Conservation (phyloP, 441 rosid species). For the Dalechampia spathulata region DNA sequence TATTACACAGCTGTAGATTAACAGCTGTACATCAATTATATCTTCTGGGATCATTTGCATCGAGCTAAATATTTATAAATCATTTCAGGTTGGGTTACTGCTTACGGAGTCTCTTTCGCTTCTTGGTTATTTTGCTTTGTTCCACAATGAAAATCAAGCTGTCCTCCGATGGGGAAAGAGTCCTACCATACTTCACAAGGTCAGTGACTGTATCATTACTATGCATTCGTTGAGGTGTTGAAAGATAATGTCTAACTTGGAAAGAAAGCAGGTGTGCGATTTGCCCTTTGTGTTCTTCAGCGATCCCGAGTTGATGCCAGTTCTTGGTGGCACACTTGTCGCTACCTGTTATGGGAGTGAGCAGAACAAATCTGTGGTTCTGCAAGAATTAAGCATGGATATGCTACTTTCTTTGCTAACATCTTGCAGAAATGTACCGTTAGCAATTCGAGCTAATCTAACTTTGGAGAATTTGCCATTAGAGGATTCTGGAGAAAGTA, state of each 20-base stretch:
- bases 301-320: conserved; percentile 66
- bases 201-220: conserved; percentile 18
- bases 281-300: conserved; percentile 77
- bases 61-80: conserved; percentile 5
- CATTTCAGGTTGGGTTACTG: conserved; percentile 56
- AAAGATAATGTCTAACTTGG: conserved; percentile 22
- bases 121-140: conserved; percentile 65
- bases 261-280: conserved; percentile 58
- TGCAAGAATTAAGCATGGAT: conserved; percentile 68
- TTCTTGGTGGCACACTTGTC: conserved; percentile 54
- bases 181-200: conserved; percentile 86
- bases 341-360: conserved; percentile 68
- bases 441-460: conserved; percentile 22
- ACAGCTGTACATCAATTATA: not conserved
- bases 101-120: conserved; percentile 63
- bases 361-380: conserved; percentile 62
- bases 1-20: not conserved
- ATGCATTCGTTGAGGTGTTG: conserved; percentile 1
- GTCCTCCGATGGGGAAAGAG: conserved; percentile 84
- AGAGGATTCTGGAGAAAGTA: conserved; percentile 34
- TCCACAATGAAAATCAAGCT: conserved; percentile 70
- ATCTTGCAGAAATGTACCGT: conserved; percentile 48
- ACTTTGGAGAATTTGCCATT: conserved; percentile 21
- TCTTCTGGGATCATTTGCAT: not conserved
- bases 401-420: conserved; percentile 61